A percentile compares a stretch with the other conserved stretches of the same genome.
Evolutionary conservation across 139 green algal species (phyloP).

Genomic region (Micractinium sp.): DNA sequence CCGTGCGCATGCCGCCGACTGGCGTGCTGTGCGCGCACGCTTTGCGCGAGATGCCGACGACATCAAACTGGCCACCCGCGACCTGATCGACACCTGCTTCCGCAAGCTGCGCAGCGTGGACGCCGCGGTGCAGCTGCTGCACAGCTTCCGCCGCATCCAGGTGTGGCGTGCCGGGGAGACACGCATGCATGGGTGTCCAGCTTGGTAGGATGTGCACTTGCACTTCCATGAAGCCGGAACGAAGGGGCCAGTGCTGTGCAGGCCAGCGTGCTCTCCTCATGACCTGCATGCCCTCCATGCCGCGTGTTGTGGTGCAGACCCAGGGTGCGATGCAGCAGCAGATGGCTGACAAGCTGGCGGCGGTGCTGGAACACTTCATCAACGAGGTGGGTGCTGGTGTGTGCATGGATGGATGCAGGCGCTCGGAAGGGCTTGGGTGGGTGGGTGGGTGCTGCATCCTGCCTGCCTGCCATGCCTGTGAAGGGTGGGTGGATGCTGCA

Average conservation of each 20-base stretch:
- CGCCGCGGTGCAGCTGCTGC: slow-evolving; percentile 89
- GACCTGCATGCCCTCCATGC: not conserved
- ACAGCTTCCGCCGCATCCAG: slow-evolving; percentile 91
- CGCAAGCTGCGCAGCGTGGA: slow-evolving; percentile 86
- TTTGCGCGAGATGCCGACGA: slow-evolving; percentile 84
- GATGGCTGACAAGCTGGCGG: slow-evolving; percentile 90
- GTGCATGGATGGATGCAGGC: slow-evolving; percentile 48
- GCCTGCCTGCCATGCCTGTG: too few species aligned
- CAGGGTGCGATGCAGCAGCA: slow-evolving; percentile 88
- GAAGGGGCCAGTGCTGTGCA: not conserved
- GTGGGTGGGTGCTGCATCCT: too few species aligned
- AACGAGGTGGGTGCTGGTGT: slow-evolving; percentile 64
- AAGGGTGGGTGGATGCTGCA: too few species aligned
- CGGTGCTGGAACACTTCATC: slow-evolving; percentile 91
- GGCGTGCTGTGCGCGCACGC: slow-evolving; percentile 63
- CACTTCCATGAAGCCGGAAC: not conserved
- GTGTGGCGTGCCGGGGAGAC: not conserved
- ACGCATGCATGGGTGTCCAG: not conserved
- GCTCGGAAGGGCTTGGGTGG: too few species aligned
- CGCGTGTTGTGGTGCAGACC: slow-evolving; percentile 27
- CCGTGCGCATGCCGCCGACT: slow-evolving; percentile 60
- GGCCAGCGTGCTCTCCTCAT: not conserved
- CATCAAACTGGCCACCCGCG: slow-evolving; percentile 56
- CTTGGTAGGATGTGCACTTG: not conserved
- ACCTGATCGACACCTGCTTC: slow-evolving; percentile 96